Evolutionary conservation across 2,329 filamentous ascomycete genomes (phyloP).

Genomic region (Metarhizium anisopliae): DNA sequence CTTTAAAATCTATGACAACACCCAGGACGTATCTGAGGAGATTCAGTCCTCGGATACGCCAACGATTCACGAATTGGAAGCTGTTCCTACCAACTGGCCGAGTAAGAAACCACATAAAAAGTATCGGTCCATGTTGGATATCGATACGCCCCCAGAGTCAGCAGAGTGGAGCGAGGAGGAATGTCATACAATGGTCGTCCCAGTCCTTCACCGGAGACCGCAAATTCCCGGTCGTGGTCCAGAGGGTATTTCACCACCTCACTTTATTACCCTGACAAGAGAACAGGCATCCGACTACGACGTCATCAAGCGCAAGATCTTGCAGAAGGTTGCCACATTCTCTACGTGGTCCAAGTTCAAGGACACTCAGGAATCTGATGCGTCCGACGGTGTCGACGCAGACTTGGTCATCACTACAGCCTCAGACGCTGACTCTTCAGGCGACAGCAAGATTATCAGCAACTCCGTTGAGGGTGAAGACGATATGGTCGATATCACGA

Average conservation of each 20-base stretch:
- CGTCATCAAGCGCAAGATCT: conserved; percentile 67
- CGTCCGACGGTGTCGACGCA: conserved; percentile 50
- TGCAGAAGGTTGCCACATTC: conserved; percentile 66
- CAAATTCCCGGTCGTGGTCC: conserved; percentile 19
- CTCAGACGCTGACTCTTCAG: conserved; percentile 57
- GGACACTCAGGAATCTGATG: conserved; percentile 35
- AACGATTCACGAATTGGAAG: conserved; percentile 69
- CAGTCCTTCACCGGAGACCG: conserved; percentile 54
- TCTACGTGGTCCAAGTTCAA: conserved; percentile 61
- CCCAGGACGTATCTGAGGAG: conserved; percentile 57
- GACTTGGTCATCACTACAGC: conserved; percentile 60
- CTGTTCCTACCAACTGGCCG: conserved; percentile 69
- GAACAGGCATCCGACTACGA: conserved; percentile 63
- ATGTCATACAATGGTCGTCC: conserved; percentile 60
- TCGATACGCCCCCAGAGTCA: conserved; percentile 30
- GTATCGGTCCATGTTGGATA: conserved; percentile 41
- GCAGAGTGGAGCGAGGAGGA: conserved; percentile 51
- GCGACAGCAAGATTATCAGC: conserved; percentile 63
- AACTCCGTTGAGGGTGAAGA: conserved; percentile 82
- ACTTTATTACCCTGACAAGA: conserved; percentile 67
- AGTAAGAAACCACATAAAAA: conserved; percentile 38
- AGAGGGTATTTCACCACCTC: conserved; percentile 36
- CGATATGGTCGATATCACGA: conserved; percentile 81
- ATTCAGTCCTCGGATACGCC: conserved; percentile 59
- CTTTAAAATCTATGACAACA: conserved; percentile 77